Percentiles rank a stretch among this genome's conserved stretches.
Evolutionary conservation across 257 asterid genomes (phyloP).

Genomic region (Solanum virginianum): DNA sequence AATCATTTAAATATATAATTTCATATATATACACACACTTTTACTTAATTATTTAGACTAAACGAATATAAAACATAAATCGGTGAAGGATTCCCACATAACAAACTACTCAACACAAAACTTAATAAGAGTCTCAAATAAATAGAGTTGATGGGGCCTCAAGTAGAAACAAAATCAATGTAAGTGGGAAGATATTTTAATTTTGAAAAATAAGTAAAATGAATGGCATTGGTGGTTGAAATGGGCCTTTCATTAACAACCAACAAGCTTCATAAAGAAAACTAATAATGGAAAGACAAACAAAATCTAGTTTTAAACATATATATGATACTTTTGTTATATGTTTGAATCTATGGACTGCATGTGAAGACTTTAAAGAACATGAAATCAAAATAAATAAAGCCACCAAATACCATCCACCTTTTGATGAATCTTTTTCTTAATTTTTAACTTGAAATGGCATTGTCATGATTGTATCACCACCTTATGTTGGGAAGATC

Average conservation of each 20-base stretch:
- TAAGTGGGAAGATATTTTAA: not conserved
- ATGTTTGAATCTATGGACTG: not conserved
- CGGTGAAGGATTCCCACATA: no score
- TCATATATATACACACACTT: no score
- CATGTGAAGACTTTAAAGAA: not conserved
- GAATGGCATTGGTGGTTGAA: not conserved
- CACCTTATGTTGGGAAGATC: not conserved
- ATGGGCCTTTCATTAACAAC: not conserved
- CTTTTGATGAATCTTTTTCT: not conserved
- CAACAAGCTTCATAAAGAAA: constrained; percentile 1
- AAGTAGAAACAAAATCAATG: not conserved
- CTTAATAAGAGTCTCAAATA: no score
- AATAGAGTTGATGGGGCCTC: no score
- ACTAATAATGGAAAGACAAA: not conserved
- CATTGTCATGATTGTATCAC: not conserved
- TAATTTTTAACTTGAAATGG: not conserved
- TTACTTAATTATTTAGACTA: no score
- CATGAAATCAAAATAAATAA: not conserved
- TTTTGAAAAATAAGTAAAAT: not conserved
- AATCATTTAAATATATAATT: no score
- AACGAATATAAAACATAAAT: no score
- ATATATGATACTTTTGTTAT: not conserved
- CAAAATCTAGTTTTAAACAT: not conserved
- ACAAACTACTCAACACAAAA: no score
- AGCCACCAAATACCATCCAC: not conserved